phyloP scores from a whole-genome alignment of 169 alveolate genomes.

The Plasmodium inui region DNA sequence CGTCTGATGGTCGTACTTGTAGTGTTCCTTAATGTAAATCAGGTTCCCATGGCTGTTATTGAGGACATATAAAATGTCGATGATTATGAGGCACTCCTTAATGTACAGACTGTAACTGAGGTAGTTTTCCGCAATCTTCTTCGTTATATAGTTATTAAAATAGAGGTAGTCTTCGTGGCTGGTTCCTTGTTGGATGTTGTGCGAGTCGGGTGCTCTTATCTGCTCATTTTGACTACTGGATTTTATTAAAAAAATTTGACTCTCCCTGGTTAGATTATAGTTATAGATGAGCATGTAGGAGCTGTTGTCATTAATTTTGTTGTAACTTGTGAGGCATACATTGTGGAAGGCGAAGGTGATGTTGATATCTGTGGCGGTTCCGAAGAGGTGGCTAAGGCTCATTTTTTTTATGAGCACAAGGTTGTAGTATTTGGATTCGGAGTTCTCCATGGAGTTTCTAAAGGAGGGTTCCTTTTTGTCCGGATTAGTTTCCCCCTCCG shows the following conservation, averaged over 20 bases:
- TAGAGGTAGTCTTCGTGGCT: background rate
- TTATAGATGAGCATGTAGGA: constrained; percentile 49
- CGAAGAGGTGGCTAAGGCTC: constrained; percentile 22
- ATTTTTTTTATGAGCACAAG: constrained; percentile 63
- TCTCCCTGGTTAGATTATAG: constrained; percentile 1
- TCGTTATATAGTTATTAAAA: constrained; percentile 62
- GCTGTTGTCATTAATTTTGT: constrained; percentile 19
- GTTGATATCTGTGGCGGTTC: constrained; percentile 27
- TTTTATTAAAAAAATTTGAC: background rate
- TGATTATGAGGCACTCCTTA: constrained; percentile 55
- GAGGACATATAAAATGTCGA: constrained; percentile 55
- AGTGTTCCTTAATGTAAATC: constrained; percentile 47
- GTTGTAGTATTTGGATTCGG: constrained; percentile 33
- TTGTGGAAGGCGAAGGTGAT: constrained; percentile 51
- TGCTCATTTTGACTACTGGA: background rate
- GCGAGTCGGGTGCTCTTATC: background rate
- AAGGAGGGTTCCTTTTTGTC: background rate
- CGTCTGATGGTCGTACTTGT: constrained; percentile 54
- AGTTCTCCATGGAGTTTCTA: background rate
- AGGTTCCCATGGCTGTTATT: constrained; percentile 64
- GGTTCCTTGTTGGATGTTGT: background rate
- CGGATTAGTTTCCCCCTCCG: background rate
- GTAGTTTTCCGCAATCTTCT: constrained; percentile 47
- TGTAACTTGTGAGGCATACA: constrained; percentile 41
- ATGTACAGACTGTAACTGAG: constrained; percentile 32